These are phyloP conservation scores for Cadophora luteo-olivacea DNA, from an alignment of 2,329 filamentous ascomycete genomes.

Conservation along the genomic window DNA sequence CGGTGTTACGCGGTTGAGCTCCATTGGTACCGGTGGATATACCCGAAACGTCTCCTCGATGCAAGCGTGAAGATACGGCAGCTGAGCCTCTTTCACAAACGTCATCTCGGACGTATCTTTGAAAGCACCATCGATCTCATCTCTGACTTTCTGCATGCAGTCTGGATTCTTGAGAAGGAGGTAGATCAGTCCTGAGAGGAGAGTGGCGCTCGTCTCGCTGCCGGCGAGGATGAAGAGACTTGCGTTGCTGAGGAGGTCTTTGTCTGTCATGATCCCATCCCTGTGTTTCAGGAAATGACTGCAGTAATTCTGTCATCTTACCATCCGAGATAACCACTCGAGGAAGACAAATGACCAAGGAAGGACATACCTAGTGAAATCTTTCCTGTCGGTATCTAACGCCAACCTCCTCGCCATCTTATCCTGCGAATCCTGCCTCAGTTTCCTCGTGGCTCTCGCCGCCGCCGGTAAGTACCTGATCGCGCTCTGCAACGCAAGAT, in stretches of 20 bases:
- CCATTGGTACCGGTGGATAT: conserved; percentile 43
- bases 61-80: conserved; percentile 50
- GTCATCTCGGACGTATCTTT: conserved; percentile 48
- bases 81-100: conserved; percentile 39
- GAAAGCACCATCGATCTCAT: conserved; percentile 51
- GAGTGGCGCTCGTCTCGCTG: conserved; percentile 32
- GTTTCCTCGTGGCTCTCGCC: background rate
- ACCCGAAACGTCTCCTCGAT: conserved; percentile 52
- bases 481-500: background rate
- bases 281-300: conserved; percentile 13
- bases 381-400: conserved; percentile 11
- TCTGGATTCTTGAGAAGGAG: conserved; percentile 44
- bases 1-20: conserved; percentile 27
- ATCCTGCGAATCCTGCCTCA: conserved; percentile 9
- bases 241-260: conserved; percentile 9
- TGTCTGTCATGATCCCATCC: background rate
- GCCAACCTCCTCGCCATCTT: conserved; percentile 8
- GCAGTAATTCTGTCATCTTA: background rate
- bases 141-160: conserved; percentile 42
- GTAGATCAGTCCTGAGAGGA: conserved; percentile 28
- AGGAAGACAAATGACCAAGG: background rate
- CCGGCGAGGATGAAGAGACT: conserved; percentile 30
- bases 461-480: background rate
- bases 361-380: conserved; percentile 9
- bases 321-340: background rate